Conservation (phyloP, 2,329 filamentous ascomycete genomes). For the Coniochaeta ligniaria region DNA sequence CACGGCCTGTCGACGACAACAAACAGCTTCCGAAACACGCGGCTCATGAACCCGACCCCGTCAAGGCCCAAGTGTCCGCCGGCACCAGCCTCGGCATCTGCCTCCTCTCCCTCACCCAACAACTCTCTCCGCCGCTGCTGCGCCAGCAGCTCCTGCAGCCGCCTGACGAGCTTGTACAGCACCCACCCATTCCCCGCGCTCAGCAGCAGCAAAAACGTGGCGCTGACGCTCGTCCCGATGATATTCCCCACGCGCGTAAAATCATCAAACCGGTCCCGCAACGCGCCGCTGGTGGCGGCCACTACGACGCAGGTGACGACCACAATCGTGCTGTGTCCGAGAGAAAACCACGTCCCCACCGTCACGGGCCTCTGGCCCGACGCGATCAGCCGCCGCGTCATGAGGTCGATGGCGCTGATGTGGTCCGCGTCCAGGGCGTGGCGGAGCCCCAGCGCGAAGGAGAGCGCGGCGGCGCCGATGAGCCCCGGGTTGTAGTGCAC, state of each 20-base stretch:
- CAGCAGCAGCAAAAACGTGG: constrained; percentile 73
- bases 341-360: constrained; percentile 88
- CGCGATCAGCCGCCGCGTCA: constrained; percentile 84
- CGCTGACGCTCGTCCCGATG: constrained; percentile 81
- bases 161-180: constrained; percentile 65
- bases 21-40: constrained; percentile 68
- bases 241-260: constrained; percentile 81
- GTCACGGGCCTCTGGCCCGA: constrained; percentile 80
- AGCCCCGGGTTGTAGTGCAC: constrained; percentile 51
- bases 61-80: constrained; percentile 57
- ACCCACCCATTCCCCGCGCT: constrained; percentile 84
- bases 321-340: constrained; percentile 91
- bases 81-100: constrained; percentile 13
- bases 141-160: constrained; percentile 55
- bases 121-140: constrained; percentile 18
- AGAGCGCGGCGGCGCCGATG: constrained; percentile 72
- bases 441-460: constrained; percentile 82
- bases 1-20: constrained; percentile 67
- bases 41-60: constrained; percentile 68
- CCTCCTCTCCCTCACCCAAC: constrained; percentile 9
- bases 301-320: constrained; percentile 86
- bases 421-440: constrained; percentile 99
- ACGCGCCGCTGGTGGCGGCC: constrained; percentile 79
- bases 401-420: constrained; percentile 78
- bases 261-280: constrained; percentile 71